Percentiles rank a stretch among this genome's conserved stretches.
phyloP scores from a whole-genome alignment of 345 rosid genomes.

The Balakata baccata region DNA sequence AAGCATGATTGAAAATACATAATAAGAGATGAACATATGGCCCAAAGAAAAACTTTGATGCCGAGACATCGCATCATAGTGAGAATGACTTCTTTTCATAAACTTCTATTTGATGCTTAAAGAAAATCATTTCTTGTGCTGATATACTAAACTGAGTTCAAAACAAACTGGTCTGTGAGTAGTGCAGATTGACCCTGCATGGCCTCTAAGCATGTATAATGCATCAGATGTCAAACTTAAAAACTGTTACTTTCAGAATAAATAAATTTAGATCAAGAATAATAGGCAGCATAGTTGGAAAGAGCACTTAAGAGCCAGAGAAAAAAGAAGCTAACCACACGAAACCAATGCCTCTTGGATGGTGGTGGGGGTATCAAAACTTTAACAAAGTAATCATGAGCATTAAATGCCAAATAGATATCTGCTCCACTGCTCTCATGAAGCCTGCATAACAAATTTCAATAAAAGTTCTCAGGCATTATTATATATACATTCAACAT shows the following conservation, averaged over 20 bases:
- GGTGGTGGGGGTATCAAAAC: conserved; percentile 65
- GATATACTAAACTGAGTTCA: background rate
- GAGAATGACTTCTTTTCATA: background rate
- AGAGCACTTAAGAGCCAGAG: background rate
- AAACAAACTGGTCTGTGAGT: background rate
- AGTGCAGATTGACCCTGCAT: background rate
- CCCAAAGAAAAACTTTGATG: background rate
- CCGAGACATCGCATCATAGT: background rate
- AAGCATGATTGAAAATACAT: background rate
- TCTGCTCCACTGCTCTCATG: conserved; percentile 57
- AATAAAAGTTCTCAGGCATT: background rate
- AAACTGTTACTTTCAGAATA: background rate
- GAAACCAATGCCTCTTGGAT: conserved; percentile 55
- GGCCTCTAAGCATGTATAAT: background rate
- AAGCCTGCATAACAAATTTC: conserved; percentile 48
- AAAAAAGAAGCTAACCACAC: conserved; percentile 62
- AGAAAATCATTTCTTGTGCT: background rate
- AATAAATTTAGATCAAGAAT: background rate
- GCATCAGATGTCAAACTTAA: background rate
- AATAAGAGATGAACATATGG: background rate
- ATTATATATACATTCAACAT: background rate
- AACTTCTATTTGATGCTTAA: background rate
- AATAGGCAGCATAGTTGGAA: background rate
- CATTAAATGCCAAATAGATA: conserved; percentile 73
- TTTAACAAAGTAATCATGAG: conserved; percentile 62